Conservation (phyloP, 2,329 filamentous ascomycete genomes). For the Penicillium sp. region DNA sequence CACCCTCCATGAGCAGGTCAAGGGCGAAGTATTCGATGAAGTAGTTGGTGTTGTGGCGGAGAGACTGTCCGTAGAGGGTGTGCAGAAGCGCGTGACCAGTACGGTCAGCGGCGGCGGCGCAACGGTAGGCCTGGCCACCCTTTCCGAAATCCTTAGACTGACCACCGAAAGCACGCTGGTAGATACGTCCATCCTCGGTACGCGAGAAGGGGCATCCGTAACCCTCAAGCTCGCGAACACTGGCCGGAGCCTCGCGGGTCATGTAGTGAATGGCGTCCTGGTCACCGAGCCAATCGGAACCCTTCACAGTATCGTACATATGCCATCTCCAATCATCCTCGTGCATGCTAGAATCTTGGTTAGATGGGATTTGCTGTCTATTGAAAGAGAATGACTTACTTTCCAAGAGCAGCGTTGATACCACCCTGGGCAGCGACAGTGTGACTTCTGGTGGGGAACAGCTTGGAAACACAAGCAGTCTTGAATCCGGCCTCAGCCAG, state of each 20-base stretch:
- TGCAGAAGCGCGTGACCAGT: conserved; percentile 97
- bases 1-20: conserved; percentile 96
- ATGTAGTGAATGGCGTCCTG: conserved; percentile 99
- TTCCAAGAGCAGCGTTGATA: conserved; percentile 53
- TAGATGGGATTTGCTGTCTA: conserved; percentile 18
- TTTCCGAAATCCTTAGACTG: conserved; percentile 94
- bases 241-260: conserved; percentile 89
- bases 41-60: conserved; percentile 98
- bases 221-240: conserved; percentile 92
- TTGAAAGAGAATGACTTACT: conserved; percentile 31
- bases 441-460: conserved; percentile 64
- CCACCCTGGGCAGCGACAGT: conserved; percentile 67
- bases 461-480: conserved; percentile 63
- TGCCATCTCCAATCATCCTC: conserved; percentile 99
- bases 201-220: conserved; percentile 91
- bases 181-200: conserved; percentile 96
- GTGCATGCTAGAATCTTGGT: conserved; percentile 71
- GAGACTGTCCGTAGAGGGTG: conserved; percentile 96
- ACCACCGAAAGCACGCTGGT: conserved; percentile 97
- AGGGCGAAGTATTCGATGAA: conserved; percentile 99
- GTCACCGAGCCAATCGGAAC: conserved; percentile 94
- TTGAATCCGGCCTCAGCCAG: conserved; percentile 64
- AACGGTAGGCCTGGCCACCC: conserved; percentile 96
- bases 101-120: conserved; percentile 92
- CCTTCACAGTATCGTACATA: conserved; percentile 99